Base-by-base conservation (phyloP, 1,284 basidiomycete genomes). In the Pseudozyma tsukubaensis region DNA sequence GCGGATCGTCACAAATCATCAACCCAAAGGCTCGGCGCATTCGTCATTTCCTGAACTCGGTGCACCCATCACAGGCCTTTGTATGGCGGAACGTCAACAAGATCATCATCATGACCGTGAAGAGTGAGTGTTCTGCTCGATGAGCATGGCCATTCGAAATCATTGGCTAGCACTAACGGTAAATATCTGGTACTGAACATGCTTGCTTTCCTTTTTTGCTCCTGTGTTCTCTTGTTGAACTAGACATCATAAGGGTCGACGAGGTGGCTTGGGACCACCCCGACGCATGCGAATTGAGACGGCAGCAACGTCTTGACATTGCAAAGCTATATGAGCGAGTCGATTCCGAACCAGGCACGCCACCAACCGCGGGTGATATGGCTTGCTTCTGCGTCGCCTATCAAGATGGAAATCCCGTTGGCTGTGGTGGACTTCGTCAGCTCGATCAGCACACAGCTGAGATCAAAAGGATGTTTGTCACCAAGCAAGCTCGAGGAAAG, bases 381-480 rank as follows among this genome's bases (percentile, higher is more conserved):
- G 50, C 50, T 5, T 56, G 52, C 39, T 71, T 71, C 50, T 71
- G 68, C 14, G 68, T 71, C 13, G 68, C 54, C 34, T 71, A 71
- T 48, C 62, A 65, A 21, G 16, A 51, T 24, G 45, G 50, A 10
- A 19, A 36, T 3, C 43, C 68, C 16, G 59, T 65, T 4, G 62
- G 63, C 19, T 72, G 69, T 21, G 69, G 63, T n/a, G 69, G 69
- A 0, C 59, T 72, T 24, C 54, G 69, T 4, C 39, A 40, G 21
- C 56, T 72, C 4, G 63, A 61, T 24, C 16, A 59, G 7, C 24
- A 43, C n/a, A 52, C 58, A 14, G 69, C 69, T 5, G 69, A 72
- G 39, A 56, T 72, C 50, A 72, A 66, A 29, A 50, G 69, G 13
- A 72, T 66, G 63, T 66, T 65, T 59, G 63, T 72, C 39, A 44